phyloP scores from a whole-genome alignment of 2,329 filamentous ascomycete genomes.

The Didymella exigua region DNA sequence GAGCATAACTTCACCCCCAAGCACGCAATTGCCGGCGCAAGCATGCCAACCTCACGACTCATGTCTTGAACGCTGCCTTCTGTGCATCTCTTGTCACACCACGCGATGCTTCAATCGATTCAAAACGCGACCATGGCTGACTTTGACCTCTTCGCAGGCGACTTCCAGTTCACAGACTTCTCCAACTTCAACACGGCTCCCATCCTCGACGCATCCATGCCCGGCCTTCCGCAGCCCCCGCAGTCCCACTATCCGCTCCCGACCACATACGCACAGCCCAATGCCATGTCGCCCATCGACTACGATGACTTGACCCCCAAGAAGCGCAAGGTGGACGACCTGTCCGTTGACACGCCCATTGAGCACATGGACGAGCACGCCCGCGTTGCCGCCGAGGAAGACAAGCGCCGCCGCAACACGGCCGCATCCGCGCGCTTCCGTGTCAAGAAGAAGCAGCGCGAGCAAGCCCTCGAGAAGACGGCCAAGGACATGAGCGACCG shows the following conservation, averaged over 20 bases:
- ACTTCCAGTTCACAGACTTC: slow-evolving; percentile 56
- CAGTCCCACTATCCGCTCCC: slow-evolving; percentile 33
- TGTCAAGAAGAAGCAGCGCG: slow-evolving; percentile 62
- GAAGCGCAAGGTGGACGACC: slow-evolving; percentile 55
- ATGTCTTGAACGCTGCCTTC: slow-evolving; percentile 3
- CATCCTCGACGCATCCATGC: slow-evolving; percentile 41
- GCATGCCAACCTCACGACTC: slow-evolving; percentile 8
- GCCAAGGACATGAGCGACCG: slow-evolving; percentile 59
- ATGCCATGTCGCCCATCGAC: slow-evolving; percentile 36
- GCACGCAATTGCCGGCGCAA: slow-evolving; percentile 44
- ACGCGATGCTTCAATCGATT: slow-evolving; percentile 5
- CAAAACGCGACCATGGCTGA: slow-evolving; percentile 40
- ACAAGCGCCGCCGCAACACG: slow-evolving; percentile 60
- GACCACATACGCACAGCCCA: slow-evolving; percentile 33
- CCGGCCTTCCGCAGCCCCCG: slow-evolving; percentile 35
- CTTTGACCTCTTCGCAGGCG: slow-evolving; percentile 46
- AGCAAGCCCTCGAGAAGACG: slow-evolving; percentile 58
- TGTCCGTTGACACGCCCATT: slow-evolving; percentile 36
- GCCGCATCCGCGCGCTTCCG: slow-evolving; percentile 60
- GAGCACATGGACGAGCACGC: slow-evolving; percentile 53
- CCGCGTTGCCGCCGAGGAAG: slow-evolving; percentile 57
- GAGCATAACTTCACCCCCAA: slow-evolving; percentile 32
- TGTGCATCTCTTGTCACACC: slow-evolving; percentile 2
- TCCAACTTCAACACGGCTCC: slow-evolving; percentile 45
- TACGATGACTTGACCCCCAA: slow-evolving; percentile 45